These are phyloP conservation scores for Didymosphaeria variabile DNA, from an alignment of 2,329 filamentous ascomycete genomes.

Conservation along the genomic window DNA sequence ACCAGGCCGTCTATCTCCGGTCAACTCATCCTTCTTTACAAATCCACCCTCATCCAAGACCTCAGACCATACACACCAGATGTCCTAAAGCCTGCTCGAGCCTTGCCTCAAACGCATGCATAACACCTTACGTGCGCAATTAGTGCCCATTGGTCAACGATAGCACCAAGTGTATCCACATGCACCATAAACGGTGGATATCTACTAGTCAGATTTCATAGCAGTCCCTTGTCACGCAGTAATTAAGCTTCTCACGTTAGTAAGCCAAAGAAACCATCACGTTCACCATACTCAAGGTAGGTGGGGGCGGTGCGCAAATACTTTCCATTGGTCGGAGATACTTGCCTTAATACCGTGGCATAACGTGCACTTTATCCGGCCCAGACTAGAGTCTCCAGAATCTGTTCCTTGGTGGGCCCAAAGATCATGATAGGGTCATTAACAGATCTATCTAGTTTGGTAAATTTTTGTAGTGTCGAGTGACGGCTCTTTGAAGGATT, in stretches of 20 bases:
- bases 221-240: no score
- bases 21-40: not conserved
- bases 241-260: not conserved
- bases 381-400: not conserved
- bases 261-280: not conserved
- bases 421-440: no score
- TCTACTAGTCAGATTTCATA: not conserved
- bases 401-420: not conserved
- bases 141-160: not conserved
- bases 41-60: not conserved
- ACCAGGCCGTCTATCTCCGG: not conserved
- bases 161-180: not conserved
- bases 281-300: no score
- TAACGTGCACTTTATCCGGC: not conserved
- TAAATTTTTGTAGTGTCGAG: no score
- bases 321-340: not conserved
- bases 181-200: not conserved
- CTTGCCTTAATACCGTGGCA: not conserved
- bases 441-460: no score
- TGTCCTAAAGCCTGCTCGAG: not conserved
- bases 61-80: not conserved
- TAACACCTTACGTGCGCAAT: conserved; percentile 1
- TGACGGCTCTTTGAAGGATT: no score
- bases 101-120: not conserved
- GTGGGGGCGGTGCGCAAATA: not conserved